Conservation (phyloP, 129 eudicot genomes). For the Flaveria ramosissima region DNA sequence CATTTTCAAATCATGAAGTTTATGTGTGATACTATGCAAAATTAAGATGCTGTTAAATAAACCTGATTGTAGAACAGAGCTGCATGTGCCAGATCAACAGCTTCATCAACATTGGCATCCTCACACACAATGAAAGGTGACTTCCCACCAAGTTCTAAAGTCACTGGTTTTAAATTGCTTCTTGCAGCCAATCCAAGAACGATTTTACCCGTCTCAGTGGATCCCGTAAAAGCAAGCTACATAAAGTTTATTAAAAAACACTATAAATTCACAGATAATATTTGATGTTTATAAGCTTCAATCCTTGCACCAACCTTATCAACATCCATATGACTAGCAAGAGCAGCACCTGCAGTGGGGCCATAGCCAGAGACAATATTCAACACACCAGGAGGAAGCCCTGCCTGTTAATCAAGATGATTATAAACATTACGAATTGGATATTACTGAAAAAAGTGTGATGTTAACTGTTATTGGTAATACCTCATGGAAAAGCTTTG, state of each 20-base stretch:
- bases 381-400: conserved; percentile 82
- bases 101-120: conserved; percentile 58
- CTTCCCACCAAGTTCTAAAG: conserved; percentile 71
- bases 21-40: neutral
- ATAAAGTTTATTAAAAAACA: conserved; percentile 14
- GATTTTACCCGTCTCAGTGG: conserved; percentile 57
- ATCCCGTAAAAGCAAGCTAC: conserved; percentile 87
- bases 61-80: conserved; percentile 61
- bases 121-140: conserved; percentile 62
- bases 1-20: neutral
- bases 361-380: conserved; percentile 78
- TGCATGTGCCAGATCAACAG: conserved; percentile 53
- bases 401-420: conserved; percentile 51
- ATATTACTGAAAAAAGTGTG: neutral
- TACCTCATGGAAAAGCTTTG: conserved; percentile 78
- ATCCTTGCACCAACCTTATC: conserved; percentile 57
- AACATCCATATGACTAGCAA: conserved; percentile 87
- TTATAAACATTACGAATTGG: neutral
- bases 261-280: neutral
- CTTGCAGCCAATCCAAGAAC: conserved; percentile 73
- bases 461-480: neutral
- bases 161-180: conserved; percentile 83
- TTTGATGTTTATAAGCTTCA: neutral
- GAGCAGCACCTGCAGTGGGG: conserved; percentile 85
- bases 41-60: neutral